Evolutionary conservation across 257 asterid genomes (phyloP).

Genomic region (Plantago major): DNA sequence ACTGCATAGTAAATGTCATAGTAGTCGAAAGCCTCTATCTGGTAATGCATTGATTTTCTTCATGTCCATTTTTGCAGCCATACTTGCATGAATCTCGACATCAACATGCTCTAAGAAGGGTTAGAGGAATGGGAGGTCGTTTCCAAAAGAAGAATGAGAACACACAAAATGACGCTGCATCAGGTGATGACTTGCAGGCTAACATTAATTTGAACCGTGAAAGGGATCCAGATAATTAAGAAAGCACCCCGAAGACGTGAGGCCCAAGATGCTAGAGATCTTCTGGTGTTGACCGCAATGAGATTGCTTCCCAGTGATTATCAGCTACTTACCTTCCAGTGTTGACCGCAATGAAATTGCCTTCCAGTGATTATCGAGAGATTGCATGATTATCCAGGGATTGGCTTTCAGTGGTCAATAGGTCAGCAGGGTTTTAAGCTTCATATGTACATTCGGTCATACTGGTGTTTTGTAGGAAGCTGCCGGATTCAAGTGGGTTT

Average conservation of each 20-base stretch:
- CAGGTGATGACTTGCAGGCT: conserved; percentile 37
- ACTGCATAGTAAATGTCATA: too few species aligned
- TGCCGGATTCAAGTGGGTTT: conserved; percentile 23
- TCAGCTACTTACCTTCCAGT: background rate
- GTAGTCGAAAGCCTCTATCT: background rate
- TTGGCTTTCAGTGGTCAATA: conserved; percentile 17
- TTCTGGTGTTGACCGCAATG: too few species aligned
- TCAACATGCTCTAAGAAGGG: conserved; percentile 81
- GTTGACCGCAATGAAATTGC: conserved; percentile 1
- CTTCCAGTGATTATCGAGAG: conserved; percentile 5
- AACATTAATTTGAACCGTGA: conserved; percentile 41
- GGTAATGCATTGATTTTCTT: conserved; percentile 2
- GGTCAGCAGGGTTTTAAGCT: conserved; percentile 19
- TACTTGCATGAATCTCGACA: conserved; percentile 95
- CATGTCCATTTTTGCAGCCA: conserved; percentile 54
- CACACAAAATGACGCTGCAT: conserved; percentile 39
- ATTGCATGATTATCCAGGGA: background rate
- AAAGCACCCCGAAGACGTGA: conserved; percentile 34
- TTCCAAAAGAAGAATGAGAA: conserved; percentile 70
- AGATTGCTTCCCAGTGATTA: too few species aligned
- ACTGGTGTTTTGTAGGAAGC: conserved; percentile 39
- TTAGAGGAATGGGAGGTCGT: conserved; percentile 86
- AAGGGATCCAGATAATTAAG: conserved; percentile 27
- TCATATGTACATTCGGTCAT: conserved; percentile 38
- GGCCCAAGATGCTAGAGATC: conserved; percentile 8